Evolutionary conservation across 2,329 filamentous ascomycete species (phyloP), one percentile per base, ranked within the genome.

Genomic region (Cordyceps pruinosa): DNA sequence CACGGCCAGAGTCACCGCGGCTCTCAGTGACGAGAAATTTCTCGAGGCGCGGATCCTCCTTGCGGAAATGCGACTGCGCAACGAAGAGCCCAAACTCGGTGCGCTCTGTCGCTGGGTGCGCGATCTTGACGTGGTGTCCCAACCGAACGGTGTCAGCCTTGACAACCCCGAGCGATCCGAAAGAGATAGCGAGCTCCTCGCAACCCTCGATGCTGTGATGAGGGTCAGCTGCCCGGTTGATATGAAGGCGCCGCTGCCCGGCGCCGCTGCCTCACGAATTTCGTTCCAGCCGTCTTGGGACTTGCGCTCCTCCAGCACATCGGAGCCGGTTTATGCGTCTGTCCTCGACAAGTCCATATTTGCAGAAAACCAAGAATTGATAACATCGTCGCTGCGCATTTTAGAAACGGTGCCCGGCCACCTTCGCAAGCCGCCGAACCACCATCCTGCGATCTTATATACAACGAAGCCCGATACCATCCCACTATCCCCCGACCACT

Each of bases 61-160:
- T 1, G 80, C 85, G 0, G 86, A 89, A 71, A 89, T 89, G 86
- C 77, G 80, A 30, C 83, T 89, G 19, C 75, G 85, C n/a, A 73
- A 76, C 3, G 78, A 88, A 60, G 77, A 81, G 19, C 86, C 86
- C 0, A 87, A 87, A 62, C 71, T 89, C 0, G 86, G 86, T 21
- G 84, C 86, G 1, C 70, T 89, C 8, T 88, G 85, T 67, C 81
- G 86, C 57, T 89, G 86, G 86, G 86, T 89, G 5, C 79, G 86
- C 58, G 85, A 88, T 65, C 72, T 89, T 26, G 86, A 89, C 63
- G 81, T 88, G 25, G 81, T 88, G 50, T 82, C 83, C 23, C 74
- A 80, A 54, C 72, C 80, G 0, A 74, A 74, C 2, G 75, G 75
- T 3, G 69, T 72, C 46, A 67, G 67, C 39, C 15, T 65, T 12